A percentile compares a stretch with the other conserved stretches of the same genome.
Evolutionary conservation across 441 rosid species (phyloP).

Genomic region (Rhodomyrtus psidioides): DNA sequence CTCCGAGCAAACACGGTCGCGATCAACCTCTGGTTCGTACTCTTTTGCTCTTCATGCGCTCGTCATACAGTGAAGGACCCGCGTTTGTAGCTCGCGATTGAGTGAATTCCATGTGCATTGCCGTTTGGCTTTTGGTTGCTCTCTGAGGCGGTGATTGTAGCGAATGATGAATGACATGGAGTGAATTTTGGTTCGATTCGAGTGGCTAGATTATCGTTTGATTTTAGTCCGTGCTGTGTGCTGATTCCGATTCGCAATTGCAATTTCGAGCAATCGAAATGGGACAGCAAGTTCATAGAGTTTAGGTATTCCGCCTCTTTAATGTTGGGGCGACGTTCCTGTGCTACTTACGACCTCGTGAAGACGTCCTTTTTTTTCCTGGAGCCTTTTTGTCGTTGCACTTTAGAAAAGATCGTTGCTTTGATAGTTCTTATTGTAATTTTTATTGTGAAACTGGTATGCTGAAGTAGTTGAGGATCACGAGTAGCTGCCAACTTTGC

Average conservation of each 20-base stretch:
- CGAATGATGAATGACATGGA: neutral
- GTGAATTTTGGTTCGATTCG: neutral
- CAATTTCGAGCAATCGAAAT: neutral
- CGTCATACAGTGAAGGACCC: neutral
- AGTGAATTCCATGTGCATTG: neutral
- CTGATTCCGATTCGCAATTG: neutral
- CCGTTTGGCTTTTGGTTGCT: neutral
- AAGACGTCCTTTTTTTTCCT: neutral
- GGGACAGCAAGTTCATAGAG: neutral
- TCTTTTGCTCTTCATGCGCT: neutral
- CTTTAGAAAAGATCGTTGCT: neutral
- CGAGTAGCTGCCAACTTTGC: neutral
- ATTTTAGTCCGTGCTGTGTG: neutral
- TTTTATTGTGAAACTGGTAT: neutral
- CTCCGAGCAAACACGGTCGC: constrained; percentile 47
- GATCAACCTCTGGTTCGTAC: constrained; percentile 52
- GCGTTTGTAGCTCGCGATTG: neutral
- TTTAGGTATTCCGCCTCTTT: neutral
- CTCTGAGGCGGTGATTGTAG: neutral
- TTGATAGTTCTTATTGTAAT: neutral
- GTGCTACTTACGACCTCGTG: neutral
- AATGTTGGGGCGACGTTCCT: neutral
- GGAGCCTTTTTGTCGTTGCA: neutral
- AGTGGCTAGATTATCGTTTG: neutral
- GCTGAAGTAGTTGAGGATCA: neutral